Percentiles rank a stretch among this genome's conserved stretches.
Conservation (phyloP, 176 grass and related monocot genomes). For the Themeda triandra region DNA sequence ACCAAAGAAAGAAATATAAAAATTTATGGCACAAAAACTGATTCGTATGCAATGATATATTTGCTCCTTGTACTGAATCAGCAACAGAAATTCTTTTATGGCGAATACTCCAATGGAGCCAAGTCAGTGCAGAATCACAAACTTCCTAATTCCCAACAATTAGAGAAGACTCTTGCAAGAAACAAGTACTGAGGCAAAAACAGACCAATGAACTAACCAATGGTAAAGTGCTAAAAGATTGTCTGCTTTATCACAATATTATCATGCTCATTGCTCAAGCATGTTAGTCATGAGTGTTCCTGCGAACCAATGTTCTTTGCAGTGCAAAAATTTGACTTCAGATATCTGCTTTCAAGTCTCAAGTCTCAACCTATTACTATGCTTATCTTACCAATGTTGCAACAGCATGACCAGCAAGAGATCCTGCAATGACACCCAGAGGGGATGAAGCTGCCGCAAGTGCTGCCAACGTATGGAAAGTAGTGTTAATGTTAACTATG, state of each 20-base stretch:
- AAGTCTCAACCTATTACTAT: neutral
- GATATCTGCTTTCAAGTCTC: neutral
- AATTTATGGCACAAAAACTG: neutral
- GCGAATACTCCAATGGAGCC: neutral
- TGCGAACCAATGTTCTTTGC: neutral
- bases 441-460: constrained; percentile 97
- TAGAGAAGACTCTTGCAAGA: neutral
- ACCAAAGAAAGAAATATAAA: constrained; percentile 1
- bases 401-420: constrained; percentile 84
- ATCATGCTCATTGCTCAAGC: neutral
- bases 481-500: constrained; percentile 10
- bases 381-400: constrained; percentile 81
- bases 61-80: neutral
- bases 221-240: neutral
- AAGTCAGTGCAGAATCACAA: neutral
- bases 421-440: constrained; percentile 85
- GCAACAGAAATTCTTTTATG: neutral
- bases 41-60: neutral
- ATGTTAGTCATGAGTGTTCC: neutral
- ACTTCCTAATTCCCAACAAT: neutral
- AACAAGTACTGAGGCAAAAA: neutral
- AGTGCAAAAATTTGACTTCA: neutral
- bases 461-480: constrained; percentile 52
- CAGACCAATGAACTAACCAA: neutral
- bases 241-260: neutral